These are phyloP conservation scores for Pseudohyphozyma bogoriensis DNA, from an alignment of 768 basidiomycete species.

Conservation along the genomic window DNA sequence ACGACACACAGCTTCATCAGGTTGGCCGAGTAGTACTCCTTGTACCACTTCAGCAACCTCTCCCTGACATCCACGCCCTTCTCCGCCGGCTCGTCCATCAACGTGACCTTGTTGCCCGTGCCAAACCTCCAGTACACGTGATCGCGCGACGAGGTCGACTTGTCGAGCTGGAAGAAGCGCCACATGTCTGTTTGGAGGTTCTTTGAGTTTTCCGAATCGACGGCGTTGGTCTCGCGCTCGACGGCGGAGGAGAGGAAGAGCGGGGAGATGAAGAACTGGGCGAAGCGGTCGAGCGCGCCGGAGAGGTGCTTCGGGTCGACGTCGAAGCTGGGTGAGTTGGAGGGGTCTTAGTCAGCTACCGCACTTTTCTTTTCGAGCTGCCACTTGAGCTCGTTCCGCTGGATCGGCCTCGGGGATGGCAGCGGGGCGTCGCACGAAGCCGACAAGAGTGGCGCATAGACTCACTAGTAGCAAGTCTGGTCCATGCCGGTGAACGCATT, in stretches of 20 bases:
- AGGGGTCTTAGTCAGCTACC: constrained; percentile 36
- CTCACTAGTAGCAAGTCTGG: constrained; percentile 84
- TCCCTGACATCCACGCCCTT: constrained; percentile 39
- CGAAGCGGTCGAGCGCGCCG: constrained; percentile 37
- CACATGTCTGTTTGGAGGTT: constrained; percentile 84
- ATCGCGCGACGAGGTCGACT: constrained; percentile 47
- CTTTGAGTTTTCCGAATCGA: constrained; percentile 96
- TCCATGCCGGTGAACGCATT: constrained; percentile 89
- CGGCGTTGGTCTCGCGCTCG: constrained; percentile 82
- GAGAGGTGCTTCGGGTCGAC: constrained; percentile 49
- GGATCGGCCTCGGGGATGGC: too few relatives aligned
- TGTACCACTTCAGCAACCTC: constrained; percentile 43
- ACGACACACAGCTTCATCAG: constrained; percentile 42
- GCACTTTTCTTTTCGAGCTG: too few relatives aligned
- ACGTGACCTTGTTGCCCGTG: constrained; percentile 41
- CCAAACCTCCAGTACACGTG: constrained; percentile 43
- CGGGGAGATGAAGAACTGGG: constrained; percentile 79
- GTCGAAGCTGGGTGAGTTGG: constrained; percentile 43
- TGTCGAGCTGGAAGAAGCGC: constrained; percentile 90
- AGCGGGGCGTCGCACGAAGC: too few relatives aligned
- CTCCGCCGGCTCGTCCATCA: constrained; percentile 39
- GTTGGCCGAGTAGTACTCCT: constrained; percentile 40
- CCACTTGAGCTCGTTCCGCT: constrained; percentile 18
- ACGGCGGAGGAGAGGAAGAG: constrained; percentile 78
- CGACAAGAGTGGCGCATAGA: constrained; percentile 51